A percentile compares a stretch with the other conserved stretches of the same genome.
Conservation (phyloP, 371 early-diverging fungal species). For the Basidiobolus meristosporus region DNA sequence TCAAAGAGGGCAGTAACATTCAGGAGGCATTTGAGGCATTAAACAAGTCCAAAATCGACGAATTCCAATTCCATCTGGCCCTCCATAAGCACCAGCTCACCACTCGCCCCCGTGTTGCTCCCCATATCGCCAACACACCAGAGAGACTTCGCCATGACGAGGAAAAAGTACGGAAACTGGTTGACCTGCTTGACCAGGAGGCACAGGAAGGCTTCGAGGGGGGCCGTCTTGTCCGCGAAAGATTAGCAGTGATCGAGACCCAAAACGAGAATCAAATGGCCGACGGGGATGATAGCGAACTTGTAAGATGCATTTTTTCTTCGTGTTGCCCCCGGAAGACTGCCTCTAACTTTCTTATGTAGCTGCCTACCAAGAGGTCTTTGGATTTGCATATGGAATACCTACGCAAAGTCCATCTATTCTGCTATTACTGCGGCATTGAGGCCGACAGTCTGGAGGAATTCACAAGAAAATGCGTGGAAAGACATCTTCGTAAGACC, state of each 20-base stretch:
- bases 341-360: no score
- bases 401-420: slow-evolving; percentile 75
- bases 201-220: background rate
- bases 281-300: no score
- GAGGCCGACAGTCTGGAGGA: slow-evolving; percentile 71
- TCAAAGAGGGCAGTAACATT: slow-evolving; percentile 63
- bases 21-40: slow-evolving; percentile 40
- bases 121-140: slow-evolving; percentile 31
- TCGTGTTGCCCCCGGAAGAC: no score
- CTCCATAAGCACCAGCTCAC: slow-evolving; percentile 23
- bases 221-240: no score
- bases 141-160: slow-evolving; percentile 52
- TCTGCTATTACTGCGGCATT: slow-evolving; percentile 81
- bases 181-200: slow-evolving; percentile 36
- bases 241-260: no score
- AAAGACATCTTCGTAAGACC: slow-evolving; percentile 39
- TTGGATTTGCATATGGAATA: slow-evolving; percentile 74
- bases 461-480: slow-evolving; percentile 50
- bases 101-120: slow-evolving; percentile 23
- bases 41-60: slow-evolving; percentile 41
- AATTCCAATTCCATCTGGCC: slow-evolving; percentile 54
- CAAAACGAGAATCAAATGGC: no score
- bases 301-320: no score
- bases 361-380: slow-evolving; percentile 18
- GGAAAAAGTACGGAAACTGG: slow-evolving; percentile 27